phyloP scores from a whole-genome alignment of 345 rosid genomes.

The Mallotus nudiflorus region DNA sequence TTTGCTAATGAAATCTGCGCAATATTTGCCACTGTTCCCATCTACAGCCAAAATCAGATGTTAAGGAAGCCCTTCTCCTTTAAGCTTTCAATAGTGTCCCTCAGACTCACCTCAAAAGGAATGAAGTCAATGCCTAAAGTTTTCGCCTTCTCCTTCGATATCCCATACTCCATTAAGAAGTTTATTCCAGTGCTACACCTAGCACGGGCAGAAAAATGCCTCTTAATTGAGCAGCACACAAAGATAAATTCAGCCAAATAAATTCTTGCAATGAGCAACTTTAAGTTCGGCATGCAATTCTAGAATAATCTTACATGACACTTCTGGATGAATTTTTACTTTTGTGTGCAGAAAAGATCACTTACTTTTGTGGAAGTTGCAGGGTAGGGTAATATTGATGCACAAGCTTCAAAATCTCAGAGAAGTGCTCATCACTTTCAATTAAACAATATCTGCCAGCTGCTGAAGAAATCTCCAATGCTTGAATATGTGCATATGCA shows the following conservation, averaged over 20 bases:
- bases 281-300: too few relatives aligned
- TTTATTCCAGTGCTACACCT: background rate
- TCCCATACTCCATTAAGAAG: background rate
- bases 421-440: background rate
- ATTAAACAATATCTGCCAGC: slow-evolving; percentile 10
- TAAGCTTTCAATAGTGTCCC: slow-evolving; percentile 32
- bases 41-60: too few relatives aligned
- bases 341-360: too few relatives aligned
- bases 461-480: slow-evolving; percentile 7
- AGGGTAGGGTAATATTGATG: background rate
- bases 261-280: background rate
- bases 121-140: slow-evolving; percentile 27
- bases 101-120: slow-evolving; percentile 29
- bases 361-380: slow-evolving; percentile 12
- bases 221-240: too few relatives aligned
- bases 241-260: too few relatives aligned
- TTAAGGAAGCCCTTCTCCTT: too few relatives aligned
- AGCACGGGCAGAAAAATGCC: background rate
- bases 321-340: too few relatives aligned
- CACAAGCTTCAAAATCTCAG: slow-evolving; percentile 9
- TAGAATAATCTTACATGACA: too few relatives aligned
- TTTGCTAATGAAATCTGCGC: too few relatives aligned
- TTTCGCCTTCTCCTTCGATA: slow-evolving; percentile 17
- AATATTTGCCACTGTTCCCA: too few relatives aligned
- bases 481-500: slow-evolving; percentile 15